Evolutionary conservation across 129 eudicot species (phyloP), one percentile per base, ranked within the genome.

Genomic region (Solidago caesia): DNA sequence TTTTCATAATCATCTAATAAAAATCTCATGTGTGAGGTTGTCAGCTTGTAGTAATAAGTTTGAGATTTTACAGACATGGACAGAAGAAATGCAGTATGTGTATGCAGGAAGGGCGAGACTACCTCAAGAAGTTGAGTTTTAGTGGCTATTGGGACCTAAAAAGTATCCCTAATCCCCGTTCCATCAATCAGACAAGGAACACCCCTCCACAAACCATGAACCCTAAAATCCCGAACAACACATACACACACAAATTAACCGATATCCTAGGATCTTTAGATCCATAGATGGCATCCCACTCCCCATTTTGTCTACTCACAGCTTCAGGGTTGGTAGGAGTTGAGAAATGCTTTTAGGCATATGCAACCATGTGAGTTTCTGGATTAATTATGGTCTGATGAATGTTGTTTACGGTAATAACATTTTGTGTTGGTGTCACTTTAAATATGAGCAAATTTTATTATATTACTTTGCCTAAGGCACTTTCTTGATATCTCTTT

Each of bases 21-120:
- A 59, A 33, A 7, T 10, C 2, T 33, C 39, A 33, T 2, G 3
- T 33, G 39, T 33, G 3, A 33, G 39, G 39, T 33, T 33, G 39
- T 3, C 39, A 33, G 1, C 39, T 46, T 14, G 9, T 26, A 13
- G 44, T 68, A 26, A 71, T 64, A 71, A 51, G 53, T 39, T 21
- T 64, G 69, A 25, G 48, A 6, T 59, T 46, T 70, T 82, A 79
- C 87, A 94, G 97, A 94, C 97, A 68, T 94, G 98, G 98, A 82
- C 82, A 48, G 98, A 89, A 57, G 98, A 94, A 82, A 88, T 94
- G 94, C 92, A 87, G 77, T 88, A 86, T 44, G 89, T 94, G 55
- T 94, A 88, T 79, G 72, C 80, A 10, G 98, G 96, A 69, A 83
- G 80, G 68, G 88, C 91, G 11, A 76, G 72, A 75, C 75, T 94